A percentile compares a stretch with the other conserved stretches of the same genome.
Evolutionary conservation across 768 basidiomycete species (phyloP).

Genomic region (Suillus variegatus): DNA sequence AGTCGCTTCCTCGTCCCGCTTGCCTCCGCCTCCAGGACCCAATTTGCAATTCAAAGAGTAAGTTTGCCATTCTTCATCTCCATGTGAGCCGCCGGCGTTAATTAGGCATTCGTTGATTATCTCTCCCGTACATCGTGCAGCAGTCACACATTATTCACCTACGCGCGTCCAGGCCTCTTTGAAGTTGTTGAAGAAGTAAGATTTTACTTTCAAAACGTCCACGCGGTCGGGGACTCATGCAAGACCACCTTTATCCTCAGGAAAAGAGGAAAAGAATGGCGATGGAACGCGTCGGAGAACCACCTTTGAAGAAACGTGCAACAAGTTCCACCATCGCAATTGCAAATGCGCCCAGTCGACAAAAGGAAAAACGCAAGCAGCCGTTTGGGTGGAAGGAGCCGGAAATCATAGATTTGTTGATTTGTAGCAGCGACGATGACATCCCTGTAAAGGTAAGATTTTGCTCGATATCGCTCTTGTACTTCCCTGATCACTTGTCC

Average conservation of each 20-base stretch:
- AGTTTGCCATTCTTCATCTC: slow-evolving; percentile 12
- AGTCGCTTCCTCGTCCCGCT: slow-evolving; percentile 11
- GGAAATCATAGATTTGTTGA: slow-evolving; percentile 21
- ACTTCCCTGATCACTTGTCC: not conserved
- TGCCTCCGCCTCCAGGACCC: not conserved
- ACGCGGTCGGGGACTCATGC: not conserved
- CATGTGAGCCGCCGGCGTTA: not conserved
- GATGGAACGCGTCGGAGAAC: slow-evolving; percentile 5
- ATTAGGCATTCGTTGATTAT: slow-evolving; percentile 1
- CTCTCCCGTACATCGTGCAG: slow-evolving; percentile 2
- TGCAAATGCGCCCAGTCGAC: slow-evolving; percentile 9
- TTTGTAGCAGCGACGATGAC: slow-evolving; percentile 33
- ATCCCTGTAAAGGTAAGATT: slow-evolving; percentile 22
- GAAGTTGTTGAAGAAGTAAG: slow-evolving; percentile 21
- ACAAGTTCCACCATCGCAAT: slow-evolving; percentile 20
- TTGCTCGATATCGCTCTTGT: not conserved
- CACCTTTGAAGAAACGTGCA: slow-evolving; percentile 24
- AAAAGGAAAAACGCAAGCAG: slow-evolving; percentile 26
- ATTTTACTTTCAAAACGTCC: slow-evolving; percentile 25
- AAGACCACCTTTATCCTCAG: slow-evolving; percentile 11
- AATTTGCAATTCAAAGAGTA: slow-evolving; percentile 1
- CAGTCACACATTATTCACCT: slow-evolving; percentile 3
- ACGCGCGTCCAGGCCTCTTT: not conserved
- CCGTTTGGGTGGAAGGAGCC: slow-evolving; percentile 13
- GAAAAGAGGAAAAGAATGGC: slow-evolving; percentile 26